Base-by-base conservation (phyloP, 2,329 filamentous ascomycete genomes). In the Colletotrichum australisinense region DNA sequence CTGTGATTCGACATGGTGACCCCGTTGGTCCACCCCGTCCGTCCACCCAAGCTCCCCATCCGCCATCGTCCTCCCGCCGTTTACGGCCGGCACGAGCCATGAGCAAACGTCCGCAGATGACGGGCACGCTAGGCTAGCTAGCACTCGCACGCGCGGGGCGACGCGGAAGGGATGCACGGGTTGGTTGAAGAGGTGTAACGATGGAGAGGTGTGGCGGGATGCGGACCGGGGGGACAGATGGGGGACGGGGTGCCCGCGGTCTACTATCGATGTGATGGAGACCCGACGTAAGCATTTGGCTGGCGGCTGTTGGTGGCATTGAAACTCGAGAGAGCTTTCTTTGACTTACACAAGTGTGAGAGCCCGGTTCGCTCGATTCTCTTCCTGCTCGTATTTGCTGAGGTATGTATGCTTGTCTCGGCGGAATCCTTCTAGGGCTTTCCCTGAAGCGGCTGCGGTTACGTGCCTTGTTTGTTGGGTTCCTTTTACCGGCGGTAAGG, bases 31-130 rank as follows among this genome's bases (percentile, higher is more conserved):
- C 32, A n/a, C 59, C 66, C 64, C 32, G 60, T 53, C 46, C 35
- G 35, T 42, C 62, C 26, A 14, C 28, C 46, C 30, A 32, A 9
- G 30, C 30, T 32, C 30, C 30, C 30, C 30, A 32, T 32, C 30
- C 9, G 30, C 30, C 30, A 53, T 14, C 42, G 16, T 46, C 42
- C 42, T 46, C 16, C 42, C 70, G 32, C 66, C 58, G 70, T 70
- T 46, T 49, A 70, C 67, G 70, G 70, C 70, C 70, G 67, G 70
- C 67, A 73, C 38, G 67, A 73, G 70, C 70, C 70, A 70, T 60
- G 52, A 70, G 60, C 59, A 30, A 64, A 62, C 42, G 30, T 56
- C 59, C 66, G 52, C 53, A 46, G 59, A 57, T 46, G 42, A 69
- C 66, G 69, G 65, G 42, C 58, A 63, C 32, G 66, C 66, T 69